These are phyloP conservation scores for Rhodotorula taiwanensis DNA, from an alignment of 768 basidiomycete species.

Conservation along the genomic window DNA sequence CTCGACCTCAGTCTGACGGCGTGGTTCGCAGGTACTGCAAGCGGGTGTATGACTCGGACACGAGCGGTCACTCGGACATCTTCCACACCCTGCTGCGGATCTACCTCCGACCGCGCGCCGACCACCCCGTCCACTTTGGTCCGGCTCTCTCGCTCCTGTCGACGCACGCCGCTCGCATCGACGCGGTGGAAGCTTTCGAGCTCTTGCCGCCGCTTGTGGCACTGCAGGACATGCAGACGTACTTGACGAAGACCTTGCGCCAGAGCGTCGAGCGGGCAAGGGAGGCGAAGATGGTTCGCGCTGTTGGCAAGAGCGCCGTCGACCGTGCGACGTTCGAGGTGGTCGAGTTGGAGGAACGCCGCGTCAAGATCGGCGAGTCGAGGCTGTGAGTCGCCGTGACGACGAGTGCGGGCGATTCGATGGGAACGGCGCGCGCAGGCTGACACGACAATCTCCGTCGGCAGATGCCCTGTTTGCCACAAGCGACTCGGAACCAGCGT, in stretches of 20 bases:
- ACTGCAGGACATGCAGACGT: slow-evolving; percentile 67
- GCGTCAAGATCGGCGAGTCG: slow-evolving; percentile 84
- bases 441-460: slow-evolving; percentile 14
- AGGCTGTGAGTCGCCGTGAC: slow-evolving; percentile 66
- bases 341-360: slow-evolving; percentile 67
- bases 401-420: too few species aligned
- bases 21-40: slow-evolving; percentile 69
- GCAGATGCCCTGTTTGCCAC: slow-evolving; percentile 89
- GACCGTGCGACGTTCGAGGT: slow-evolving; percentile 68
- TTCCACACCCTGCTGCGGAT: slow-evolving; percentile 80
- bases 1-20: background rate
- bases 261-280: slow-evolving; percentile 56
- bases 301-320: slow-evolving; percentile 64
- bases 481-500: slow-evolving; percentile 88
- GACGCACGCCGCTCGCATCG: slow-evolving; percentile 72
- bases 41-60: slow-evolving; percentile 58
- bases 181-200: slow-evolving; percentile 71
- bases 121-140: slow-evolving; percentile 51
- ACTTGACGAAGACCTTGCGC: slow-evolving; percentile 62
- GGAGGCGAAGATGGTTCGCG: slow-evolving; percentile 61
- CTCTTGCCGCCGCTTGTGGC: slow-evolving; percentile 85
- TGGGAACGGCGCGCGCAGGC: too few species aligned
- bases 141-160: slow-evolving; percentile 85
- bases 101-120: slow-evolving; percentile 59
- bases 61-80: slow-evolving; percentile 53